Percentiles rank a stretch among this genome's conserved stretches.
phyloP scores from a whole-genome alignment of 2,329 filamentous ascomycete species.

The Zymoseptoria crescenta region DNA sequence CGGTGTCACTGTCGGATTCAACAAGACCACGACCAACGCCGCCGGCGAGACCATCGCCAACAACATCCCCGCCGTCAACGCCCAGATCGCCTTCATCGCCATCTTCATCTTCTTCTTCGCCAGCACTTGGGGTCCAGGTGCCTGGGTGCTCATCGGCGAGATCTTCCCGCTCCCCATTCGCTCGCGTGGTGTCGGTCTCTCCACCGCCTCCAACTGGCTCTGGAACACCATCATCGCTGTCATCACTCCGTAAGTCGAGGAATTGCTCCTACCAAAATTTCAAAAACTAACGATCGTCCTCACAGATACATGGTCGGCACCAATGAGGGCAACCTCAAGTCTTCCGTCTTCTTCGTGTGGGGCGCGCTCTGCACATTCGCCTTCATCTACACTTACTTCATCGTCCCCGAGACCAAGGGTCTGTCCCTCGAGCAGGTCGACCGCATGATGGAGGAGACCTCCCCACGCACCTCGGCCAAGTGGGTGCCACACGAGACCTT shows the following conservation, averaged over 20 bases:
- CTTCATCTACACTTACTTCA: constrained; percentile 62
- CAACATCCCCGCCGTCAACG: constrained; percentile 40
- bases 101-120: constrained; percentile 94
- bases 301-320: constrained; percentile 52
- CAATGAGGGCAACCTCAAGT: constrained; percentile 46
- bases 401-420: constrained; percentile 50
- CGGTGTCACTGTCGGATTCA: constrained; percentile 36
- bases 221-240: constrained; percentile 45
- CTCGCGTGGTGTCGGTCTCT: constrained; percentile 76
- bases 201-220: constrained; percentile 84
- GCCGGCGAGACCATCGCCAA: too few relatives aligned
- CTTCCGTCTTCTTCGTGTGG: constrained; percentile 40
- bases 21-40: too few relatives aligned
- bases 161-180: constrained; percentile 86
- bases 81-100: constrained; percentile 80
- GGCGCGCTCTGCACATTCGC: constrained; percentile 35
- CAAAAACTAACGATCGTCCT: background rate
- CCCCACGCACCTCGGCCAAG: constrained; percentile 64
- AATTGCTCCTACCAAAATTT: constrained; percentile 11
- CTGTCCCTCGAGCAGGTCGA: constrained; percentile 73
- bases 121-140: constrained; percentile 74
- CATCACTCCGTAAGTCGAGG: constrained; percentile 32
- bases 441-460: constrained; percentile 83
- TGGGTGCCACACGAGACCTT: constrained; percentile 54
- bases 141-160: constrained; percentile 71